phyloP scores from a whole-genome alignment of 1,284 basidiomycete species.

The Cryptococcus sp. region DNA sequence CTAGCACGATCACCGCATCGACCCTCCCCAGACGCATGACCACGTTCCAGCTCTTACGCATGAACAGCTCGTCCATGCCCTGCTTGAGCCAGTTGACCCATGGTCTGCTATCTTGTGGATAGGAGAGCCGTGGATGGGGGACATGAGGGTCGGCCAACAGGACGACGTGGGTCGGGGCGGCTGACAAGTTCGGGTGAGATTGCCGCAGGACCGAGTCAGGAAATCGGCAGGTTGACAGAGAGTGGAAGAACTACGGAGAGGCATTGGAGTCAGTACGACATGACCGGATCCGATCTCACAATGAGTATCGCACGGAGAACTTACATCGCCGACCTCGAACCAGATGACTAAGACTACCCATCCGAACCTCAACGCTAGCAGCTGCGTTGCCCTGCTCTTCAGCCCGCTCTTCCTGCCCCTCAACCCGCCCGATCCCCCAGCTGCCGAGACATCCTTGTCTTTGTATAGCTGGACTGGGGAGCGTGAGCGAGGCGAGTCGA shows the following conservation, averaged over 20 bases:
- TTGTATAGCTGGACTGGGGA: slow-evolving; percentile 4
- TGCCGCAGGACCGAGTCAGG: slow-evolving; percentile 43
- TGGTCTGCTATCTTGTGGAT: slow-evolving; percentile 47
- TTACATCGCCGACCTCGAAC: slow-evolving; percentile 62
- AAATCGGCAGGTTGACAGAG: slow-evolving; percentile 52
- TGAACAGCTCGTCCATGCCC: slow-evolving; percentile 65
- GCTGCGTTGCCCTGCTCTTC: slow-evolving; percentile 38
- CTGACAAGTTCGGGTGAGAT: slow-evolving; percentile 13
- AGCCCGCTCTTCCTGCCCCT: slow-evolving; percentile 31
- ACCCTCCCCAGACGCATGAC: slow-evolving; percentile 63
- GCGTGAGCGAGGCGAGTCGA: slow-evolving; percentile 11
- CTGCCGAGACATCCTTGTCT: not conserved
- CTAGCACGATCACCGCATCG: slow-evolving; percentile 74
- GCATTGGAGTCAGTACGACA: not conserved
- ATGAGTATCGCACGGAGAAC: slow-evolving; percentile 6
- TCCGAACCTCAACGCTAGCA: slow-evolving; percentile 58
- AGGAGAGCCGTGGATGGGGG: slow-evolving; percentile 60
- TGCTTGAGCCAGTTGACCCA: slow-evolving; percentile 57
- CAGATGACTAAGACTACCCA: slow-evolving; percentile 68
- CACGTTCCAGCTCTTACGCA: slow-evolving; percentile 74
- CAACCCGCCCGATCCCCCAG: not conserved
- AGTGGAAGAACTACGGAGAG: slow-evolving; percentile 48
- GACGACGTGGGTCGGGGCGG: slow-evolving; percentile 63
- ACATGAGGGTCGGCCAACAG: slow-evolving; percentile 78
- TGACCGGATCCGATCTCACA: not conserved